These are phyloP conservation scores for Populus tomentosa DNA, from an alignment of 441 rosid species.

Conservation along the genomic window DNA sequence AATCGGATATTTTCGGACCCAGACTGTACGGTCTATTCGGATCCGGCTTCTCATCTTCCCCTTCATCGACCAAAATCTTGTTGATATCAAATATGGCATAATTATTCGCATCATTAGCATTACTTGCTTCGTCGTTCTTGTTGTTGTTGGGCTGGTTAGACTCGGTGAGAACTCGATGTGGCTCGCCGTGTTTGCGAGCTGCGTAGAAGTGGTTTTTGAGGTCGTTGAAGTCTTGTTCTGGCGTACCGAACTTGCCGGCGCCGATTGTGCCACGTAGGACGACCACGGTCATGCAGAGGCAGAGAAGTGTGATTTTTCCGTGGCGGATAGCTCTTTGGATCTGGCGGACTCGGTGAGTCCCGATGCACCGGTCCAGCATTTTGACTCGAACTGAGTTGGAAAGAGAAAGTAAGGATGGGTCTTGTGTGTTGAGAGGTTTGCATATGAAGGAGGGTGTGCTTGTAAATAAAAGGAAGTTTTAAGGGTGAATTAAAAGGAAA, in stretches of 20 bases:
- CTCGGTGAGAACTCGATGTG: constrained; percentile 70
- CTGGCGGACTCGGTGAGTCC: constrained; percentile 35
- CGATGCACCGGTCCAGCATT: constrained; percentile 34
- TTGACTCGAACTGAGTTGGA: constrained; percentile 6
- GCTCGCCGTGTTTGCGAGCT: constrained; percentile 60
- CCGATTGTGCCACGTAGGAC: constrained; percentile 91
- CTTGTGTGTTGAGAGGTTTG: not conserved
- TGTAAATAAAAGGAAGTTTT: not conserved
- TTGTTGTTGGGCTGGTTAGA: constrained; percentile 13
- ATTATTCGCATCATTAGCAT: constrained; percentile 20
- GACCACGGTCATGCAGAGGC: constrained; percentile 70
- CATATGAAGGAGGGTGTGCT: not conserved
- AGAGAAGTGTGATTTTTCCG: constrained; percentile 63
- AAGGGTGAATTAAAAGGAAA: not conserved
- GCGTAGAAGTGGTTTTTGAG: constrained; percentile 54
- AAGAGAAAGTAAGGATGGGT: not conserved
- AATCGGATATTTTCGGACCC: constrained; percentile 78
- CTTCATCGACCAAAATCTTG: constrained; percentile 46
- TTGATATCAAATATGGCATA: constrained; percentile 45
- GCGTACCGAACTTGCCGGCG: constrained; percentile 88
- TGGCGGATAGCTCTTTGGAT: constrained; percentile 66
- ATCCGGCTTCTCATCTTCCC: constrained; percentile 49
- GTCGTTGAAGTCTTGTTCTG: constrained; percentile 59
- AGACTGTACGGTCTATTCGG: constrained; percentile 53
- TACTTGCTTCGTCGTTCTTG: not conserved